phyloP scores from a whole-genome alignment of 441 rosid species.

The Rhodomyrtus psidioides region DNA sequence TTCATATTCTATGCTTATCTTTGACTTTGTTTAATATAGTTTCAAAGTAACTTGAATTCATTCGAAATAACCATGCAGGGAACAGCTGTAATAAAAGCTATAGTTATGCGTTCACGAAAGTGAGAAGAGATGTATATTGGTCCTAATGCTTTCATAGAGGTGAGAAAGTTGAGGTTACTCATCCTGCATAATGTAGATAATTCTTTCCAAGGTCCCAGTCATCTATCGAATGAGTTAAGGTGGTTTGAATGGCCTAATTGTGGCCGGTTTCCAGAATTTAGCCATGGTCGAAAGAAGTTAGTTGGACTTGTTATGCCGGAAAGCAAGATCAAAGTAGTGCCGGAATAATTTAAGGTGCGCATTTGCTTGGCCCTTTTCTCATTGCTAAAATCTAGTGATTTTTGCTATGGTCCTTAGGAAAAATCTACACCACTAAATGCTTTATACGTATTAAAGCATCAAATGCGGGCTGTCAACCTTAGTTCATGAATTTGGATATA shows the following conservation, averaged over 20 bases:
- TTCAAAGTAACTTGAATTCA: rapidly evolving
- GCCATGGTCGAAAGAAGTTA: not conserved
- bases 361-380: not conserved
- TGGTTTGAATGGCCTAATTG: not conserved
- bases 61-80: not conserved
- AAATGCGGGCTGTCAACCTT: too few species aligned
- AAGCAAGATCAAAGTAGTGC: not conserved
- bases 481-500: too few species aligned
- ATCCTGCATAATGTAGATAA: not conserved
- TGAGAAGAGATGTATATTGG: not conserved
- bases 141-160: not conserved
- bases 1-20: not conserved
- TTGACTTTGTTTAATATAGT: not conserved
- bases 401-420: not conserved
- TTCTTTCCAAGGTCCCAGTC: not conserved
- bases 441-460: too few species aligned
- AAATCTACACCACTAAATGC: too few species aligned
- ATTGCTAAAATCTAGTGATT: not conserved
- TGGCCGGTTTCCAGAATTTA: not conserved
- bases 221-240: not conserved
- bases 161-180: not conserved
- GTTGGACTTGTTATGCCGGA: not conserved
- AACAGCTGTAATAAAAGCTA: rapidly evolving
- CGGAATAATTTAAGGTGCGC: not conserved
- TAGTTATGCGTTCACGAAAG: not conserved